Evolutionary conservation across 441 rosid genomes (phyloP).

Genomic region (Mallotus japonicus): DNA sequence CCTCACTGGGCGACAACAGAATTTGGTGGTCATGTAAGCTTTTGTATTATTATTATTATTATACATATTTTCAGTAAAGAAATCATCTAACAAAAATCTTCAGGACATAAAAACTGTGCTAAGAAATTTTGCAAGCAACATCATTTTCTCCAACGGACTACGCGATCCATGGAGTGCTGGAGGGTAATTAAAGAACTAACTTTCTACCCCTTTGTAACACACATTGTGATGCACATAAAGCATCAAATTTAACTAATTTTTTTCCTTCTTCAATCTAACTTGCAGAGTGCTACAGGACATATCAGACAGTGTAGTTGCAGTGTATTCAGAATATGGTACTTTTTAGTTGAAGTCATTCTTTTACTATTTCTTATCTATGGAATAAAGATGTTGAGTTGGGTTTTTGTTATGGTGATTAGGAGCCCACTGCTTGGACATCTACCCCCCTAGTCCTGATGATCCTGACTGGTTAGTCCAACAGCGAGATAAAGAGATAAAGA

Average conservation of each 20-base stretch:
- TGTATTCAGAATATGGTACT: neutral
- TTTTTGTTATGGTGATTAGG: neutral
- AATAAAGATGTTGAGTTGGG: neutral
- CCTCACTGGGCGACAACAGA: slow-evolving; percentile 37
- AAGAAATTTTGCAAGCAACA: slow-evolving; percentile 34
- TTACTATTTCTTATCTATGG: no score
- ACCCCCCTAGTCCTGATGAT: neutral
- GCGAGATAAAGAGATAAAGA: slow-evolving; percentile 3
- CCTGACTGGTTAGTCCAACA: slow-evolving; percentile 14
- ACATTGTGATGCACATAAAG: neutral
- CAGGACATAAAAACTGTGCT: slow-evolving; percentile 33
- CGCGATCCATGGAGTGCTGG: slow-evolving; percentile 28
- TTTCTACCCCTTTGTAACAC: neutral
- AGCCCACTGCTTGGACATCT: slow-evolving; percentile 3
- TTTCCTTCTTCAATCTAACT: neutral
- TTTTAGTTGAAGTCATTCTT: no score
- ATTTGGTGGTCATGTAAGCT: slow-evolving; percentile 36
- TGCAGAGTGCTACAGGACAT: slow-evolving; percentile 18
- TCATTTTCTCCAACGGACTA: slow-evolving; percentile 38
- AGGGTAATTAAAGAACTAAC: neutral
- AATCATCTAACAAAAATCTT: neutral
- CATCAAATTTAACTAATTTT: neutral
- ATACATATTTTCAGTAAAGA: no score
- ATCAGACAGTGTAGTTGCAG: slow-evolving; percentile 14
- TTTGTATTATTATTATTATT: no score